These are phyloP conservation scores for Debaryomycetaceae sp. DNA, from an alignment of 1,139 yeast species.

Conservation along the genomic window DNA sequence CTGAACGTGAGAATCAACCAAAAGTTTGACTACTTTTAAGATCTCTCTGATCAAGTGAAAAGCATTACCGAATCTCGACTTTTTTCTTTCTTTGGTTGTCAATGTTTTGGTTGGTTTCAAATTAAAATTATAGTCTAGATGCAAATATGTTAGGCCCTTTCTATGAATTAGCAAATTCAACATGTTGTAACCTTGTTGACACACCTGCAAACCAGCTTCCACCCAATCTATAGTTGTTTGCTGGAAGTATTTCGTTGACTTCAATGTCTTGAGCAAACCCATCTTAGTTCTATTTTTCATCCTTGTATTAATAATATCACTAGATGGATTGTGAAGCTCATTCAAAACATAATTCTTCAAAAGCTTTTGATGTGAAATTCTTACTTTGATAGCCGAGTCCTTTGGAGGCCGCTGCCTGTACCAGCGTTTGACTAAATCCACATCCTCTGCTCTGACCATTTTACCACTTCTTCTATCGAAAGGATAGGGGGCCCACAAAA, in stretches of 20 bases:
- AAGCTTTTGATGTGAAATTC: slow-evolving; percentile 83
- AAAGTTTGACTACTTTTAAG: slow-evolving; percentile 69
- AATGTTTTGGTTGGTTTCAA: slow-evolving; percentile 94
- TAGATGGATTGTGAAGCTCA: slow-evolving; percentile 51
- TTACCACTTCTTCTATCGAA: slow-evolving; percentile 71
- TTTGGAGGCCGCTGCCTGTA: slow-evolving; percentile 64
- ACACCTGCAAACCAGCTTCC: slow-evolving; percentile 93
- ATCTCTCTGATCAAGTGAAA: slow-evolving; percentile 92
- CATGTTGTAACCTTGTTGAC: slow-evolving; percentile 94
- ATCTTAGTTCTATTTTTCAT: slow-evolving; percentile 43
- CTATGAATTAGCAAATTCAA: slow-evolving; percentile 84
- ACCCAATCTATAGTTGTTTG: slow-evolving; percentile 96
- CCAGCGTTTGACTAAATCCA: slow-evolving; percentile 80
- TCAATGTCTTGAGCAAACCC: slow-evolving; percentile 63
- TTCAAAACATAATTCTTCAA: slow-evolving; percentile 72
- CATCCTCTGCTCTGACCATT: slow-evolving; percentile 85
- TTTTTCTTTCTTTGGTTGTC: slow-evolving; percentile 93
- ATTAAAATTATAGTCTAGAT: slow-evolving; percentile 92
- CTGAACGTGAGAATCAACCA: slow-evolving; percentile 94
- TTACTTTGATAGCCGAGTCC: slow-evolving; percentile 67
- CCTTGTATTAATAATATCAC: slow-evolving; percentile 29
- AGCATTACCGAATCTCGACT: slow-evolving; percentile 94
- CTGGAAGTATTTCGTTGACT: slow-evolving; percentile 82
- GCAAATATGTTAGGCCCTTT: slow-evolving; percentile 87
- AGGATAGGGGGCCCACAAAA: slow-evolving; percentile 83